Evolutionary conservation across 139 green algal species (phyloP).

Genomic region (Ettlia oleoabundans): DNA sequence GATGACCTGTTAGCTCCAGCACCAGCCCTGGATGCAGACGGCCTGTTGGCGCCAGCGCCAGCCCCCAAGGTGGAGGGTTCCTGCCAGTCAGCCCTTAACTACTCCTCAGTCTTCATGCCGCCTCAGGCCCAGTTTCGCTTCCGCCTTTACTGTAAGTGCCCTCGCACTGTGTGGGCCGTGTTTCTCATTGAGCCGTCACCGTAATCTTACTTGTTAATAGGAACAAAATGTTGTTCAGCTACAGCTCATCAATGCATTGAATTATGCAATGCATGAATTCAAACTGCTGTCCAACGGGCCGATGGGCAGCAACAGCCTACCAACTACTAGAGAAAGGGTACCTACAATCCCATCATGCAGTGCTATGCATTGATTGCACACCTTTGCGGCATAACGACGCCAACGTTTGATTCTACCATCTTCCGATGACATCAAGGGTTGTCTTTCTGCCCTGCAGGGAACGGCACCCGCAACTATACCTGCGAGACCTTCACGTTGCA

Average conservation of each 20-base stretch:
- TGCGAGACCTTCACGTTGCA: background rate
- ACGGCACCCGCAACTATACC: background rate
- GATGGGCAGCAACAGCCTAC: too few species aligned
- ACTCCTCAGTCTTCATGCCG: conserved; percentile 6
- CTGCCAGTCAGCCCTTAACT: background rate
- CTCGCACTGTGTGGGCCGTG: background rate
- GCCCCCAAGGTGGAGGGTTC: background rate
- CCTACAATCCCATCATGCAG: too few species aligned
- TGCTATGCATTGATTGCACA: too few species aligned
- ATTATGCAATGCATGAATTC: too few species aligned
- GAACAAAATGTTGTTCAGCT: too few species aligned
- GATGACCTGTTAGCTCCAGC: too few species aligned
- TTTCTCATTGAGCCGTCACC: too few species aligned
- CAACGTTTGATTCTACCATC: background rate
- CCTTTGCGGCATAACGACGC: too few species aligned
- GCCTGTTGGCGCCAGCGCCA: background rate
- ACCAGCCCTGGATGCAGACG: background rate
- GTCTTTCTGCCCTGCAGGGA: background rate
- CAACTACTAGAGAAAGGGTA: too few species aligned
- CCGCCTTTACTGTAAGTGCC: background rate
- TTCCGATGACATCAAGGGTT: background rate
- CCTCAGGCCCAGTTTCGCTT: background rate
- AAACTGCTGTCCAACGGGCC: too few species aligned
- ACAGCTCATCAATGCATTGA: too few species aligned
- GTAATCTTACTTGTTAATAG: too few species aligned